Percentiles rank a stretch among this genome's conserved stretches.
phyloP scores from a whole-genome alignment of 345 rosid species.

The Camelina laxa region DNA sequence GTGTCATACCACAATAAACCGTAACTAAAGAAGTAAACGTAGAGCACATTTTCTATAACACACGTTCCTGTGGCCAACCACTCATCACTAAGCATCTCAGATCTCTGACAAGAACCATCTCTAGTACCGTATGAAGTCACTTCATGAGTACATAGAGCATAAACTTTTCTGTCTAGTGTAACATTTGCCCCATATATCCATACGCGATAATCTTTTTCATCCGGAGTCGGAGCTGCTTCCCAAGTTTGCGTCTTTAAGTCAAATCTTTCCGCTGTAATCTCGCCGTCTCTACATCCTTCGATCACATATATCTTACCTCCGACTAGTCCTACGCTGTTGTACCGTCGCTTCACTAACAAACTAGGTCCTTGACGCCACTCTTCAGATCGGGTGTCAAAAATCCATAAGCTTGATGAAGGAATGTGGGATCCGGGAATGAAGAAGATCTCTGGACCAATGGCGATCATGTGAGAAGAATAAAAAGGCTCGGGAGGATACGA shows the following conservation, averaged over 20 bases:
- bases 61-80: neutral
- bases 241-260: neutral
- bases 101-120: conserved; percentile 23
- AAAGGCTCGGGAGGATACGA: too few species aligned
- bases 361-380: too few species aligned
- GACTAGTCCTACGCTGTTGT: neutral
- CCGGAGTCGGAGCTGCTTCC: neutral
- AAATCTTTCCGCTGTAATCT: neutral
- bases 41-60: conserved; percentile 21
- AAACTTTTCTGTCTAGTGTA: conserved; percentile 18
- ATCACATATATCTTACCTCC: conserved; percentile 3
- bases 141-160: accelerated
- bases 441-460: neutral
- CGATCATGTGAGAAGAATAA: neutral
- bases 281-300: neutral
- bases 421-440: neutral
- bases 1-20: conserved; percentile 34
- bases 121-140: neutral
- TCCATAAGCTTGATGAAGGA: too few species aligned
- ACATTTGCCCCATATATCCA: neutral
- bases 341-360: too few species aligned
- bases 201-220: accelerated
- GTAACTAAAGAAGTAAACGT: neutral
- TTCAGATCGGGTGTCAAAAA: too few species aligned
- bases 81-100: neutral